Evolutionary conservation across 169 alveolate species (phyloP), one percentile per base, ranked within the genome.

Genomic region (Eimeria necatrix): DNA sequence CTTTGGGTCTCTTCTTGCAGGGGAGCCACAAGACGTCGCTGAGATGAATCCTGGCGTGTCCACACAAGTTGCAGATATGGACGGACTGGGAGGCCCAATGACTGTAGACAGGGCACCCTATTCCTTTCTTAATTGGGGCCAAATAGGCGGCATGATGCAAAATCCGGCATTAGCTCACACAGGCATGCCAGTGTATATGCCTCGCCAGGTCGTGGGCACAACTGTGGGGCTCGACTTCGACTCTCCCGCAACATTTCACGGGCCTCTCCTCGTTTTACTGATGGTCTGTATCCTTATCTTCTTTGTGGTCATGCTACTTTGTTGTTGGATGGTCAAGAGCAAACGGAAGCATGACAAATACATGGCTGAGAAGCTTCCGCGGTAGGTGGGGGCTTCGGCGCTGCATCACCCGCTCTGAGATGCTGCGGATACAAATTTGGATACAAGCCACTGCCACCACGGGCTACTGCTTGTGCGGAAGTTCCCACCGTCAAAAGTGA

Each of bases 301-400:
- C 80, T 85, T 85, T 41, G 22, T 41, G 41, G 56, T 85, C 80
- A 41, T 85, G 18, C 41, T 85, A 5, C 92, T 85, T 4, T 85
- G 92, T 48, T 85, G 92, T 32, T 85, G 92, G 92, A 59, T 85
- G 92, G 92, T 85, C 56, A 85, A 85, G 49, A 85, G 92, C 81
- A 85, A 85, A 46, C 81, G 60, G 26, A 60, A 60, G 46, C 92
- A 85, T 49, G 92, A 85, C 49, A 85, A 85, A 24, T 85, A 18
- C 24, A 85, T 85, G 92, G 92, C 92, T 3, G 92, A 85, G 24
- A 85, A 85, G 41, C 41, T 85, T 26, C 92, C 92, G 24, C 76
- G 81, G 46, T 76, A 76, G 5, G 48, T 32, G 41, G 41, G 41
- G 41, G 41, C 41, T 32, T 32, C 41, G 41, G 41, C 41, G 41